Evolutionary conservation across 305 asterid species (phyloP).

Genomic region (Fraxinus velutina): DNA sequence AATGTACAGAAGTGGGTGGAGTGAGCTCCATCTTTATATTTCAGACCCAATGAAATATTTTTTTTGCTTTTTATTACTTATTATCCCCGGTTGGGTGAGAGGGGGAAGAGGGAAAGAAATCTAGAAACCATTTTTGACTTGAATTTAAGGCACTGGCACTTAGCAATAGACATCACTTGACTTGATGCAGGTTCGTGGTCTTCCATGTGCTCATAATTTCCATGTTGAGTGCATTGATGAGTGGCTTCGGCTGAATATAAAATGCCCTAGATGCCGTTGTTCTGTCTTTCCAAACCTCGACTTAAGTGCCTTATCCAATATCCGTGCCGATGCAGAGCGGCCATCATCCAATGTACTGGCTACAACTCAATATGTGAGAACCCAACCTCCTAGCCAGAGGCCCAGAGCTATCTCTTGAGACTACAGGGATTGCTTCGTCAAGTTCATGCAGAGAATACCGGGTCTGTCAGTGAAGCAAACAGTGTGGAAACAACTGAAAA

Average conservation of each 20-base stretch:
- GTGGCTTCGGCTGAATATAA: constrained; percentile 87
- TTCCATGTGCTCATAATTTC: constrained; percentile 96
- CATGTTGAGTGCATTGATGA: constrained; percentile 97
- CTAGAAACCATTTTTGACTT: not conserved
- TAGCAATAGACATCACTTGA: constrained; percentile 1
- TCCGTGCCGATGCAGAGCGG: constrained; percentile 61
- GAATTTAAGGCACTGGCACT: not conserved
- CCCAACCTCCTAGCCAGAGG: constrained; percentile 75
- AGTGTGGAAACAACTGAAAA: constrained; percentile 33
- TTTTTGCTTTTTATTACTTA: not conserved
- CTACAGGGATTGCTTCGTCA: constrained; percentile 73
- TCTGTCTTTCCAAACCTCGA: constrained; percentile 94
- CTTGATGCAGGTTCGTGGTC: constrained; percentile 73
- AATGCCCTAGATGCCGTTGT: constrained; percentile 97
- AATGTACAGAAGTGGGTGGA: not conserved
- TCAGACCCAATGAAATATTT: not conserved
- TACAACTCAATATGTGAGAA: constrained; percentile 55
- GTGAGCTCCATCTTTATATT: not conserved
- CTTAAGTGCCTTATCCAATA: constrained; percentile 71
- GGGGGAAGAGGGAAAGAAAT: not conserved
- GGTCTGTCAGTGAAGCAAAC: constrained; percentile 35
- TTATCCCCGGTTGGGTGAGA: not conserved
- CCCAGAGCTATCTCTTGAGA: constrained; percentile 68
- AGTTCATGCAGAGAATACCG: constrained; percentile 41
- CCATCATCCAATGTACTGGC: constrained; percentile 44